phyloP scores from a whole-genome alignment of 768 basidiomycete genomes.

The Termitomyces sp. region DNA sequence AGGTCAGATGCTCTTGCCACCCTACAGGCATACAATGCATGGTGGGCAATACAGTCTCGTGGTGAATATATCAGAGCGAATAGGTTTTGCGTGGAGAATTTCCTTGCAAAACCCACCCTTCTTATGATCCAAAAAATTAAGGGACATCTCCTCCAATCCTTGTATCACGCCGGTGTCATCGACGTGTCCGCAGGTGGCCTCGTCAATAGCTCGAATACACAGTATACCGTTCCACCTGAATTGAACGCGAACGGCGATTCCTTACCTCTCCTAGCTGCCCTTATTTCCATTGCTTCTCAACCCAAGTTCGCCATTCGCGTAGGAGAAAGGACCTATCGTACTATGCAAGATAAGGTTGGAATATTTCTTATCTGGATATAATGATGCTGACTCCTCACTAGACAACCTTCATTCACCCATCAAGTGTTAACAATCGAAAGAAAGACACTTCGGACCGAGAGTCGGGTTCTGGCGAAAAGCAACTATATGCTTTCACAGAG shows the following conservation, averaged over 20 bases:
- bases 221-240: constrained; percentile 52
- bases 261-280: constrained; percentile 71
- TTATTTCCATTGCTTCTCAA: constrained; percentile 83
- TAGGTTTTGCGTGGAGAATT: constrained; percentile 80
- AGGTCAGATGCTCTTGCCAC: constrained; percentile 81
- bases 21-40: constrained; percentile 76
- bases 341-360: constrained; percentile 79
- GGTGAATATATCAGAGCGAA: constrained; percentile 67
- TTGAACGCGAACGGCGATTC: constrained; percentile 74
- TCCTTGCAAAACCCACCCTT: constrained; percentile 83
- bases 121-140: constrained; percentile 80
- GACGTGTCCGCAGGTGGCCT: constrained; percentile 72
- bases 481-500: constrained; percentile 79
- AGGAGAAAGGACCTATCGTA: constrained; percentile 64
- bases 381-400: constrained; percentile 25
- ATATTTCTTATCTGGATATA: neutral
- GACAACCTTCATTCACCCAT: constrained; percentile 78
- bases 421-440: constrained; percentile 80
- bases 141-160: constrained; percentile 67
- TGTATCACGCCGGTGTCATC: constrained; percentile 80
- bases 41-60: constrained; percentile 68
- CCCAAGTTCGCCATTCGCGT: constrained; percentile 87
- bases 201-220: constrained; percentile 29
- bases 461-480: constrained; percentile 47
- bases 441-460: constrained; percentile 31